These are phyloP conservation scores for Chenopodium suecicum DNA, from an alignment of 148 eudicot species.

Conservation along the genomic window DNA sequence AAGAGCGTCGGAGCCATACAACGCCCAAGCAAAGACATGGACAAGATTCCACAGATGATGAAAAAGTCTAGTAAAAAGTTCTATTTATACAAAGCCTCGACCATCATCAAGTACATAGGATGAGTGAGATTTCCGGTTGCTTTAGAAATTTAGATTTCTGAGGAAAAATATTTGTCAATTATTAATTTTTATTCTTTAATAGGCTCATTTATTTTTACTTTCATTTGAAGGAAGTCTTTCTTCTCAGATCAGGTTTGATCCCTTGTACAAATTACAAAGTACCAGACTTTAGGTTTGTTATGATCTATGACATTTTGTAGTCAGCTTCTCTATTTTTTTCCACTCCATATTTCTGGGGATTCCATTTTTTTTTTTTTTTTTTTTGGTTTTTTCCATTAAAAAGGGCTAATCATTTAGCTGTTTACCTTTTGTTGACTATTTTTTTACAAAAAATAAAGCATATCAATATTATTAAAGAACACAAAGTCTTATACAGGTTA, in stretches of 20 bases:
- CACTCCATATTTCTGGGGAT: not conserved
- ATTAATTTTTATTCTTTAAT: not conserved
- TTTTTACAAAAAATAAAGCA: no score
- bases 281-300: not conserved
- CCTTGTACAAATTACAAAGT: no score
- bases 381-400: no score
- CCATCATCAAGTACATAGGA: not conserved
- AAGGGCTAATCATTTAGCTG: no score
- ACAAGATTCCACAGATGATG: constrained; percentile 53
- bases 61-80: constrained; percentile 15
- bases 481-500: no score
- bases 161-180: not conserved
- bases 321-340: not conserved
- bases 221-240: not conserved
- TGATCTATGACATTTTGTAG: not conserved
- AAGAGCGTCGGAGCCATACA: constrained; percentile 58
- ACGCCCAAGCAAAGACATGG: constrained; percentile 48
- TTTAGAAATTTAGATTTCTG: no score
- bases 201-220: not conserved
- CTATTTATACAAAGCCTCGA: not conserved
- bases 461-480: no score
- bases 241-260: not conserved
- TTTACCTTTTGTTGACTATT: no score
- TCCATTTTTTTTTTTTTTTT: not conserved
- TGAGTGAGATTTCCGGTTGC: not conserved